Evolutionary conservation across 768 basidiomycete species (phyloP).

Genomic region (Pleurotus giganteus): DNA sequence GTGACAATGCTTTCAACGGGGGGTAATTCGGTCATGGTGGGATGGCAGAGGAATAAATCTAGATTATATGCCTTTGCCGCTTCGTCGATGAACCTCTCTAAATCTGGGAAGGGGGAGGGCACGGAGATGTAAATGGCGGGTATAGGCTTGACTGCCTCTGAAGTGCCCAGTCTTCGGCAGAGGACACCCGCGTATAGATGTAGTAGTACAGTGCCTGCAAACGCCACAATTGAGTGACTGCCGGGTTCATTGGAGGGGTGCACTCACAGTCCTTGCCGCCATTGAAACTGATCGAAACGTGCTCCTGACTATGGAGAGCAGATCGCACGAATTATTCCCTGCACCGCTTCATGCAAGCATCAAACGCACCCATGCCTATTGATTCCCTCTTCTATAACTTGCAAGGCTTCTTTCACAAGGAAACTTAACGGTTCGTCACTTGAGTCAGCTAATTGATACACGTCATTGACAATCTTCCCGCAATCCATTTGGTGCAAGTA

Average conservation of each 20-base stretch:
- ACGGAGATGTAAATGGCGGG: conserved; percentile 86
- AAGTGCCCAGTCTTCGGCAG: conserved; percentile 37
- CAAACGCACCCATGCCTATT: conserved; percentile 77
- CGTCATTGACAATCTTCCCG: conserved; percentile 50
- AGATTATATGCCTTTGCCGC: conserved; percentile 65
- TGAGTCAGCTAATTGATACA: conserved; percentile 60
- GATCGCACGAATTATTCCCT: conserved; percentile 17
- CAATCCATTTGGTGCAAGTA: conserved; percentile 38
- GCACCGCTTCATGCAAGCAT: conserved; percentile 5
- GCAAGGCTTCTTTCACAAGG: conserved; percentile 74
- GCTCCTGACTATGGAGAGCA: conserved; percentile 49
- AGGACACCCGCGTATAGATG: conserved; percentile 83
- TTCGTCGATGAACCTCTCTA: conserved; percentile 81
- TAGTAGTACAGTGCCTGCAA: conserved; percentile 89
- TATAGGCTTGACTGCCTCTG: conserved; percentile 43
- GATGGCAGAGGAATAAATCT: conserved; percentile 62
- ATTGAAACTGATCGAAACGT: conserved; percentile 90
- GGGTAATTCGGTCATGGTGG: conserved; percentile 24
- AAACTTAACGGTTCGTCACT: conserved; percentile 47
- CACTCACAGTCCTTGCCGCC: conserved; percentile 96
- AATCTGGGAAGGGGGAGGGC: conserved; percentile 78
- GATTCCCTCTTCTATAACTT: conserved; percentile 77
- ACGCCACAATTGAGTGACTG: conserved; percentile 7
- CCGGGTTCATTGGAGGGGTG: background rate
- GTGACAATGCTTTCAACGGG: conserved; percentile 49